Evolutionary conservation across 805 yeast species (phyloP).

Genomic region (Yarrowia keelungensis): DNA sequence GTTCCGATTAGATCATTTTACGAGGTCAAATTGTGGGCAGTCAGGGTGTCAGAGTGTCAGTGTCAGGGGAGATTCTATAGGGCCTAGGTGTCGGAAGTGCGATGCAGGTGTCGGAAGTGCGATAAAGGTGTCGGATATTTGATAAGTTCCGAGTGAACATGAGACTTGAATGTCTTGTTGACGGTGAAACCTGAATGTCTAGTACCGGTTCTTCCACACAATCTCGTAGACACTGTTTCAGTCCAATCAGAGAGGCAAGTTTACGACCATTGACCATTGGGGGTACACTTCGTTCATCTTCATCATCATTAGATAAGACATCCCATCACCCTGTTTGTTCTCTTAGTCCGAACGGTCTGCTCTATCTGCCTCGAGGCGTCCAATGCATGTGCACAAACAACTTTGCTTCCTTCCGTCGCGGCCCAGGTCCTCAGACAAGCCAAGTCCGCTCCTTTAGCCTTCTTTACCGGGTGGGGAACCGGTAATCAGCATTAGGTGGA

Average conservation of each 20-base stretch:
- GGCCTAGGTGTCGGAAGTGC: neutral
- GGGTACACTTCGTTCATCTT: neutral
- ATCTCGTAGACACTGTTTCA: neutral
- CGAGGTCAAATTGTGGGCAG: neutral
- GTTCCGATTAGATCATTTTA: neutral
- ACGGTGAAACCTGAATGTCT: too few relatives aligned
- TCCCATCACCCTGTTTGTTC: neutral
- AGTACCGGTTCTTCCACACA: too few relatives aligned
- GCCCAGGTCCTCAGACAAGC: neutral
- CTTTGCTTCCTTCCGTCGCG: neutral
- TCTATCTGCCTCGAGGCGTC: neutral
- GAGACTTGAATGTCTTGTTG: too few relatives aligned
- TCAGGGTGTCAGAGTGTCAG: neutral
- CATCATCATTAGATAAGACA: too few relatives aligned
- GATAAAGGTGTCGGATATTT: neutral
- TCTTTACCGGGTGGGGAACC: neutral
- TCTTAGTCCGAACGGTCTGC: neutral
- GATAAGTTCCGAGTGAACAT: neutral
- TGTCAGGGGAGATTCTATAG: neutral
- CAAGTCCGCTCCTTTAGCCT: neutral
- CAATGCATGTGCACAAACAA: neutral
- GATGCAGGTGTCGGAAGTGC: too few relatives aligned
- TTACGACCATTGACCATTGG: neutral
- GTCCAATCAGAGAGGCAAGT: neutral
- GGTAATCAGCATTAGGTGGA: neutral